Percentiles rank a stretch among this genome's conserved stretches.
These are phyloP conservation scores for Stentor roeselii DNA, from an alignment of 73 alveolate genomes.

Conservation along the genomic window DNA sequence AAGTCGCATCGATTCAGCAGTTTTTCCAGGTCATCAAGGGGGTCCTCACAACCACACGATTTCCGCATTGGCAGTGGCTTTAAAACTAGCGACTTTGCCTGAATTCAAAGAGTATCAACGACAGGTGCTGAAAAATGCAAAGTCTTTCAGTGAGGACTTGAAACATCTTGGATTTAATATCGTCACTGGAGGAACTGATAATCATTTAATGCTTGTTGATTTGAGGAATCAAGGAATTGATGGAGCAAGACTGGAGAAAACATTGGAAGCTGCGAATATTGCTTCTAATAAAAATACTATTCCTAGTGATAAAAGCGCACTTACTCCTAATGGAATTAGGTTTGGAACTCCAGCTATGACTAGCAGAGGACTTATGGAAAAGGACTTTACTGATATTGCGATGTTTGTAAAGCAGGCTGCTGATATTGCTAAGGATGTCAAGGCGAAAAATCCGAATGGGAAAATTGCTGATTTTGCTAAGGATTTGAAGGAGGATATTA, in stretches of 20 bases:
- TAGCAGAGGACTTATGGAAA: constrained; percentile 81
- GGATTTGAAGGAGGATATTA: neutral
- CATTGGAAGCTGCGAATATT: constrained; percentile 77
- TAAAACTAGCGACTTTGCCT: constrained; percentile 70
- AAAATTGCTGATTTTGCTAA: constrained; percentile 21
- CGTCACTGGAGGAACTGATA: constrained; percentile 85
- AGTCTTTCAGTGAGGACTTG: constrained; percentile 62
- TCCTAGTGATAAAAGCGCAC: constrained; percentile 87
- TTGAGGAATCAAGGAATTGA: constrained; percentile 73
- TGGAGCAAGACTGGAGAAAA: constrained; percentile 88
- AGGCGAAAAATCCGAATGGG: neutral
- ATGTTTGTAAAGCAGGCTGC: neutral
- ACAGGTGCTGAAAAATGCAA: constrained; percentile 65
- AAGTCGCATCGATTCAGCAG: constrained; percentile 36
- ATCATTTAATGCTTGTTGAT: constrained; percentile 74
- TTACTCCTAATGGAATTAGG: constrained; percentile 92
- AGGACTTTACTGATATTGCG: constrained; percentile 67
- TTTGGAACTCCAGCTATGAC: constrained; percentile 95
- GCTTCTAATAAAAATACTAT: constrained; percentile 87
- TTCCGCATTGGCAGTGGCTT: constrained; percentile 88
- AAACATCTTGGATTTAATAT: constrained; percentile 49
- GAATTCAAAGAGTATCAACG: constrained; percentile 76
- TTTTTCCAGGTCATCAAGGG: constrained; percentile 74
- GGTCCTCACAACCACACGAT: constrained; percentile 97
- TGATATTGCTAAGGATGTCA: neutral